Evolutionary conservation across 2,329 filamentous ascomycete species (phyloP).

Genomic region (Colletotrichum costaricense): DNA sequence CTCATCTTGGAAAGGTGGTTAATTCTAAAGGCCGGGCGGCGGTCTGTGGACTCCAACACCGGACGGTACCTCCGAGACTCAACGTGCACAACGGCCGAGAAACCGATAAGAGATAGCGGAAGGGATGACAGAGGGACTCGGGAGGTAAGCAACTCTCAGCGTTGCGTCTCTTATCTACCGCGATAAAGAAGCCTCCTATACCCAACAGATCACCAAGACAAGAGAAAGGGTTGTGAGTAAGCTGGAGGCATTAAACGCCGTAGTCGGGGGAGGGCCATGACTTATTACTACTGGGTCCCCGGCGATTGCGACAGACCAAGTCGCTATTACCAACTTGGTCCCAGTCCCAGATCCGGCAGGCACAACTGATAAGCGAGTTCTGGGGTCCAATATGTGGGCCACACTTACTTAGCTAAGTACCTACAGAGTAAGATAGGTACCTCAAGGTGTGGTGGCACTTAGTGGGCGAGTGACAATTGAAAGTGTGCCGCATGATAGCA

Average conservation of each 20-base stretch:
- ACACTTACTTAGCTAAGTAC: too few relatives aligned
- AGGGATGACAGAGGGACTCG: not conserved
- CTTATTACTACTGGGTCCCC: constrained; percentile 31
- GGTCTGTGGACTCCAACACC: constrained; percentile 14
- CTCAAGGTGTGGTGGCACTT: too few relatives aligned
- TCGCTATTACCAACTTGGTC: constrained; percentile 23
- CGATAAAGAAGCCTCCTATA: not conserved
- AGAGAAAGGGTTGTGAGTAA: not conserved
- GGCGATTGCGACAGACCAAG: constrained; percentile 25
- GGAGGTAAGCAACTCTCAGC: not conserved
- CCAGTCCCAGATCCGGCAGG: constrained; percentile 22
- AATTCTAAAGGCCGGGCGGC: not conserved
- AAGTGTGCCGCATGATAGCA: constrained; percentile 24
- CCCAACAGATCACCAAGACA: not conserved
- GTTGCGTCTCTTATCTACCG: not conserved
- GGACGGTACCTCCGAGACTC: constrained; percentile 25
- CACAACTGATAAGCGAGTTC: constrained; percentile 31
- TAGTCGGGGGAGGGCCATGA: constrained; percentile 29
- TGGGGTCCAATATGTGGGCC: not conserved
- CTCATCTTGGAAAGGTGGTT: constrained; percentile 21
- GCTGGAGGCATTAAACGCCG: constrained; percentile 18
- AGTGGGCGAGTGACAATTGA: not conserved
- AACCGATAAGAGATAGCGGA: constrained; percentile 18
- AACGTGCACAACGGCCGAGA: constrained; percentile 16
- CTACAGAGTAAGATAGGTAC: too few relatives aligned